Base-by-base conservation (phyloP, 352 stramenopile genomes). In the Phytophthora sansomeana region DNA sequence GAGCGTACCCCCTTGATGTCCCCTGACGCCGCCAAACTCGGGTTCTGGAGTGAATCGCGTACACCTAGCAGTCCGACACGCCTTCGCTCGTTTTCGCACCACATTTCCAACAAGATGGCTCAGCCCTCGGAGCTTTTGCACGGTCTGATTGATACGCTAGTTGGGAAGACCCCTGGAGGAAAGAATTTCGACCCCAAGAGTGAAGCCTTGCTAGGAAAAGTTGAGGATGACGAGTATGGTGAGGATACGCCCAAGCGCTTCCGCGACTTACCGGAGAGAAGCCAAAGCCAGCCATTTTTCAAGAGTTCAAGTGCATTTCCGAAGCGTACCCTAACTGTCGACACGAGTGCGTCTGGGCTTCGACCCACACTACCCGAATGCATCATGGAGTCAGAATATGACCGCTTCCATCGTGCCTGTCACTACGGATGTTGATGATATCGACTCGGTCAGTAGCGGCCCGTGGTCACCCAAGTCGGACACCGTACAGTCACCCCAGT, bases 1-100 rank as follows among this genome's bases (percentile, higher is more conserved):
- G 76, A 86, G 19, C 77, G 75, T 7, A 69, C 71, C 6, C 75
- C 78, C 11, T 71, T 80, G 30, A 69, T 78, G 50, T 92, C 81
- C 5, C 80, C 82, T 6, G 82, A 94, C 11, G 80, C 83, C 14
- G 64, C 77, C 3, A 84, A 82, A 48, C 74, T 95, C 3, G 87
- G 87, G 16, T 95, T 95, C 57, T 95, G 87, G 87, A 95, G 87
- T 47, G 83, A 93, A 46, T 85, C 81, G 8, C 87, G 89, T 35
- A 83, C 78, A 24, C 47, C 63, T 13, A 70, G 53, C 29, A 93
- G 83, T 43, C 85, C 85, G 30, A 85, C 68, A 30, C 61, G 85
- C 32, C 73, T 87, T 32, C 83, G 85, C 32, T 90, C 81, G 7
- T 77, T 93, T 44, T 93, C 84, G n/a, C 82, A 93, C 52, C 82